Conservation (phyloP, 108 stramenopile genomes). For the Cyclotella choctawhatcheeana region DNA sequence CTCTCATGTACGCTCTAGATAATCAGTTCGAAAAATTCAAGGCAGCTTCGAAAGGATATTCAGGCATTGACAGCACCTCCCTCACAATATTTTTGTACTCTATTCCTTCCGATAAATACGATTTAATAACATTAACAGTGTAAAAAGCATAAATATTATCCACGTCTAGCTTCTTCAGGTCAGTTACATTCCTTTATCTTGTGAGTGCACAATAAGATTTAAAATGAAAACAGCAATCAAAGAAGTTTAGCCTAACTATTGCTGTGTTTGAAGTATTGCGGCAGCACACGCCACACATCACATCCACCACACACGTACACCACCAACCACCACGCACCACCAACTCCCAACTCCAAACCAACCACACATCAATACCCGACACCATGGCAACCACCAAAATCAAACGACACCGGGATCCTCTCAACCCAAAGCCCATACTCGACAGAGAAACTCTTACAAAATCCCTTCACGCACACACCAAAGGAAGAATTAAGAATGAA, state of each 20-base stretch:
- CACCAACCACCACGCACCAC: too few species aligned
- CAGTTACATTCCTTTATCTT: too few species aligned
- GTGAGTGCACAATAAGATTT: too few species aligned
- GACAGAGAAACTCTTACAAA: constrained; percentile 68
- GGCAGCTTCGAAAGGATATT: not conserved
- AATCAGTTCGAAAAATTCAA: constrained; percentile 14
- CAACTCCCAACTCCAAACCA: too few species aligned
- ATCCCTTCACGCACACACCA: constrained; percentile 61
- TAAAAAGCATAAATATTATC: too few species aligned
- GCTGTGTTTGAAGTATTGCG: too few species aligned
- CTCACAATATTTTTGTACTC: constrained; percentile 34
- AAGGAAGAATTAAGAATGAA: constrained; percentile 52
- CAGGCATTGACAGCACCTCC: constrained; percentile 6
- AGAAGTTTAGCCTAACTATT: too few species aligned
- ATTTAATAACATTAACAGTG: constrained; percentile 28
- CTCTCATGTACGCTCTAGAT: constrained; percentile 41
- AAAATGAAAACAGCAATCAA: too few species aligned
- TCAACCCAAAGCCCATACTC: constrained; percentile 75
- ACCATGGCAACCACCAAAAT: constrained; percentile 24
- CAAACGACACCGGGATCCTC: constrained; percentile 59
- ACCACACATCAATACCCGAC: too few species aligned
- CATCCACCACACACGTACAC: too few species aligned
- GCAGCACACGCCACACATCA: too few species aligned
- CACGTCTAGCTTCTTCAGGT: too few species aligned
- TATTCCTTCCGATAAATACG: constrained; percentile 34